Percentiles rank a stretch among this genome's conserved stretches.
phyloP scores from a whole-genome alignment of 495 filamentous ascomycete genomes.

The Tuber umbilicatum region DNA sequence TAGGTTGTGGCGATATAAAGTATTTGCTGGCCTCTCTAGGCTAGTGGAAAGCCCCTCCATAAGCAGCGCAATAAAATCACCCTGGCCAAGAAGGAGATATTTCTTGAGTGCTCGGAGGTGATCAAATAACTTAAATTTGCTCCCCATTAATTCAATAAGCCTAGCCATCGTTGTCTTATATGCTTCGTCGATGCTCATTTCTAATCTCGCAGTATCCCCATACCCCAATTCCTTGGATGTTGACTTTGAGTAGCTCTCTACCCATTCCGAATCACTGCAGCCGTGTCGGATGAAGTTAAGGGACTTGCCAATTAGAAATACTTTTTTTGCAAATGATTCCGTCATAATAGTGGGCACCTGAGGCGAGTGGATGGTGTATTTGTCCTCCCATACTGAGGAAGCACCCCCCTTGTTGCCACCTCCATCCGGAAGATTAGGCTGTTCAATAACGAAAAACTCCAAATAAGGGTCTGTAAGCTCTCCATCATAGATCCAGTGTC shows the following conservation, averaged over 20 bases:
- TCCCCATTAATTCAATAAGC: slow-evolving; percentile 86
- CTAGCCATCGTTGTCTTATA: slow-evolving; percentile 97
- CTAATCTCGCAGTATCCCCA: slow-evolving; percentile 85
- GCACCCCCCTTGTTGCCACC: slow-evolving; percentile 61
- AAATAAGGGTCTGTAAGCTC: slow-evolving; percentile 92
- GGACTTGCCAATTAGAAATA: slow-evolving; percentile 95
- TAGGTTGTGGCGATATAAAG: slow-evolving; percentile 88
- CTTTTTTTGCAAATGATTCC: slow-evolving; percentile 84
- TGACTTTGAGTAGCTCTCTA: slow-evolving; percentile 89
- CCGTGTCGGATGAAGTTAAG: slow-evolving; percentile 96
- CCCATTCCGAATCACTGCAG: slow-evolving; percentile 90
- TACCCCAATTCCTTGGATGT: slow-evolving; percentile 88
- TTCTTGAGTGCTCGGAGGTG: slow-evolving; percentile 89
- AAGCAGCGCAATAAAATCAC: slow-evolving; percentile 93
- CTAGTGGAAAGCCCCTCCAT: slow-evolving; percentile 94
- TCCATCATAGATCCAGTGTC: slow-evolving; percentile 96
- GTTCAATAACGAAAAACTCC: slow-evolving; percentile 92
- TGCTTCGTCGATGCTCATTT: slow-evolving; percentile 89
- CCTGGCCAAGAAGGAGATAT: slow-evolving; percentile 88
- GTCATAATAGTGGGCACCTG: slow-evolving; percentile 93
- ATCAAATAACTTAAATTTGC: slow-evolving; percentile 87
- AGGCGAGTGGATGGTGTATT: slow-evolving; percentile 75
- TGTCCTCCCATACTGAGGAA: slow-evolving; percentile 94
- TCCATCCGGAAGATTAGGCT: slow-evolving; percentile 48
- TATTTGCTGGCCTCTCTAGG: slow-evolving; percentile 89